Conservation (phyloP, 1,139 yeast genomes). For the Oligophagozyma castellii region DNA sequence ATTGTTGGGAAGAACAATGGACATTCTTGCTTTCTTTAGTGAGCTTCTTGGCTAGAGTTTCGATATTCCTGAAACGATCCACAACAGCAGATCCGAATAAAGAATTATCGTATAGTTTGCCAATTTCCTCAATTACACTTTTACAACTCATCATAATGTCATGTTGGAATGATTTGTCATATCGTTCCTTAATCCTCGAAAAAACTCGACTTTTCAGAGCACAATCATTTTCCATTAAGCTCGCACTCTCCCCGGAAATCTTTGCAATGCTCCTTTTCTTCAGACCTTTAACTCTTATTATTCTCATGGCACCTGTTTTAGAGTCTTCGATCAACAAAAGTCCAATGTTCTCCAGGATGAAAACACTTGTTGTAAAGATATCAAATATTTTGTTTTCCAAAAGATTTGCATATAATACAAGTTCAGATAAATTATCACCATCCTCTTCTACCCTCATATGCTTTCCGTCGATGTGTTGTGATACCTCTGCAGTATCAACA, state of each 20-base stretch:
- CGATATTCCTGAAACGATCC: conserved; percentile 78
- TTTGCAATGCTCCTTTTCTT: conserved; percentile 26
- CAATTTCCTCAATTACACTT: conserved; percentile 22
- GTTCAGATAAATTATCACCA: too few relatives aligned
- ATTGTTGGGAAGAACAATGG: conserved; percentile 31
- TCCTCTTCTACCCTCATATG: too few relatives aligned
- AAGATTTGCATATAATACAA: neutral
- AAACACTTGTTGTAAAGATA: conserved; percentile 23
- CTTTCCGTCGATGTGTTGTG: too few relatives aligned
- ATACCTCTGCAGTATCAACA: too few relatives aligned
- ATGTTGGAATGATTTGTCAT: conserved; percentile 3
- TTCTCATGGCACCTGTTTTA: conserved; percentile 22
- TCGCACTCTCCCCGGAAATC: conserved; percentile 22
- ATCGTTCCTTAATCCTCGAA: conserved; percentile 9
- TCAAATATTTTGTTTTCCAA: conserved; percentile 12
- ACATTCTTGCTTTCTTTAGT: conserved; percentile 58
- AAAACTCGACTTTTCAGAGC: conserved; percentile 18
- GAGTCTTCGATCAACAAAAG: conserved; percentile 31
- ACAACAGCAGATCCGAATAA: conserved; percentile 53
- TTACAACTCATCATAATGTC: too few relatives aligned
- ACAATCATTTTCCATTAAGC: conserved; percentile 5
- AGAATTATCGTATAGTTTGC: conserved; percentile 22
- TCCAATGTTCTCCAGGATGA: conserved; percentile 66
- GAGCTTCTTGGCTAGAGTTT: conserved; percentile 74
- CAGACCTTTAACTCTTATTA: conserved; percentile 60